Evolutionary conservation across 2,329 filamentous ascomycete genomes (phyloP).

Genomic region (Colletotrichum sp.): DNA sequence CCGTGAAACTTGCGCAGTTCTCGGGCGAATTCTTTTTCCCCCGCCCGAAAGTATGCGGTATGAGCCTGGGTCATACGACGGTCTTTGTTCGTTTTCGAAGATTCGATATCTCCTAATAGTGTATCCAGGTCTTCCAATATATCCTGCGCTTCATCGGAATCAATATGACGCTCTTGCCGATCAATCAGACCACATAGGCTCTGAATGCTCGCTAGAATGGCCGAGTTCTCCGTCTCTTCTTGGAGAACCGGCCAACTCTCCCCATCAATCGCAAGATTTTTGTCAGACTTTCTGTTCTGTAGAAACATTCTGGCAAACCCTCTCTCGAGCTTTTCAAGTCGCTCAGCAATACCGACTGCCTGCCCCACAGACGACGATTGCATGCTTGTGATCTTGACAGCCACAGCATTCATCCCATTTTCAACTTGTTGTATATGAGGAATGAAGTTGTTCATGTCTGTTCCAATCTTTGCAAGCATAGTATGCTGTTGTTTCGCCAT

Average conservation of each 20-base stretch:
- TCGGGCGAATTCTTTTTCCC: no score
- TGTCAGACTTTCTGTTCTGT: neutral
- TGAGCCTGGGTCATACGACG: no score
- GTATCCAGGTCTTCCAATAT: neutral
- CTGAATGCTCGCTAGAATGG: neutral
- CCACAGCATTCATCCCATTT: fast-evolving
- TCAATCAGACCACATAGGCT: neutral
- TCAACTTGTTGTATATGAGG: neutral
- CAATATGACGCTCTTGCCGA: fast-evolving
- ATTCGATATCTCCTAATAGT: neutral
- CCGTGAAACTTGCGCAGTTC: no score
- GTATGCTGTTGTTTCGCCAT: neutral
- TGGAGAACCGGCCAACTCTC: neutral
- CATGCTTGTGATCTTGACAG: no score
- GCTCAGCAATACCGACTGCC: no score
- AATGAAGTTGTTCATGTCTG: neutral
- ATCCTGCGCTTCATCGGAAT: neutral
- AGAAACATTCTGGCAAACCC: neutral
- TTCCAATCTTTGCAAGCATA: neutral
- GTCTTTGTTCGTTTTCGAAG: no score
- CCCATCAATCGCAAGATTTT: neutral
- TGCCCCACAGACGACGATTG: no score
- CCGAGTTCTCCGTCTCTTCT: neutral
- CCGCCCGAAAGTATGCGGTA: no score
- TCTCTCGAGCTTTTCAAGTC: neutral